phyloP scores from a whole-genome alignment of 768 basidiomycete genomes.

The Sporobolomyces roseus region DNA sequence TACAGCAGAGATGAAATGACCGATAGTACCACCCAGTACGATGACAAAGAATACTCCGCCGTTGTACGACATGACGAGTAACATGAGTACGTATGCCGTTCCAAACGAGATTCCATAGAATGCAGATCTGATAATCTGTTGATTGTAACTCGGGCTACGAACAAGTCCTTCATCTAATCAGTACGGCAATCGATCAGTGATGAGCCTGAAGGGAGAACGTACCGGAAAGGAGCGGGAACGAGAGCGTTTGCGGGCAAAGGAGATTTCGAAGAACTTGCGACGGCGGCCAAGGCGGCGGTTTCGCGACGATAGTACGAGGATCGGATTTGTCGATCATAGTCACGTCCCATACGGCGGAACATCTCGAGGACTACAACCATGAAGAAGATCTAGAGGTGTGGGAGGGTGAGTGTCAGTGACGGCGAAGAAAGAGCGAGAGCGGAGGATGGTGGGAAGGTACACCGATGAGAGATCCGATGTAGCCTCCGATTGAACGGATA shows the following conservation, averaged over 20 bases:
- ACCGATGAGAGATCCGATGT: slow-evolving; percentile 48
- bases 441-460: slow-evolving; percentile 1
- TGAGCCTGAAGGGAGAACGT: neutral
- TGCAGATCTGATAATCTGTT: slow-evolving; percentile 46
- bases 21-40: slow-evolving; percentile 14
- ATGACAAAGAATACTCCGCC: slow-evolving; percentile 48
- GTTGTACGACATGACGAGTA: slow-evolving; percentile 49
- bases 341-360: slow-evolving; percentile 46
- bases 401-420: neutral
- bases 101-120: slow-evolving; percentile 47
- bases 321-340: slow-evolving; percentile 48
- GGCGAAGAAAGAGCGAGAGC: neutral
- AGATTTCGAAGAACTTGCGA: slow-evolving; percentile 9
- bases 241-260: neutral
- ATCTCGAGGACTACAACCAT: slow-evolving; percentile 48
- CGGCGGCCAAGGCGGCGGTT: slow-evolving; percentile 3
- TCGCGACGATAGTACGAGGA: slow-evolving; percentile 30
- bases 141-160: slow-evolving; percentile 40
- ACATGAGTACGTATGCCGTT: slow-evolving; percentile 41
- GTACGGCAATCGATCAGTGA: no score
- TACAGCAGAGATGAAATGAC: slow-evolving; percentile 23
- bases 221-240: slow-evolving; percentile 27
- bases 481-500: slow-evolving; percentile 44
- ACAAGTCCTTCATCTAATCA: no score
- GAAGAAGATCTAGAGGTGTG: slow-evolving; percentile 44